Evolutionary conservation across 768 basidiomycete genomes (phyloP).

Genomic region (Lentinula sp.): DNA sequence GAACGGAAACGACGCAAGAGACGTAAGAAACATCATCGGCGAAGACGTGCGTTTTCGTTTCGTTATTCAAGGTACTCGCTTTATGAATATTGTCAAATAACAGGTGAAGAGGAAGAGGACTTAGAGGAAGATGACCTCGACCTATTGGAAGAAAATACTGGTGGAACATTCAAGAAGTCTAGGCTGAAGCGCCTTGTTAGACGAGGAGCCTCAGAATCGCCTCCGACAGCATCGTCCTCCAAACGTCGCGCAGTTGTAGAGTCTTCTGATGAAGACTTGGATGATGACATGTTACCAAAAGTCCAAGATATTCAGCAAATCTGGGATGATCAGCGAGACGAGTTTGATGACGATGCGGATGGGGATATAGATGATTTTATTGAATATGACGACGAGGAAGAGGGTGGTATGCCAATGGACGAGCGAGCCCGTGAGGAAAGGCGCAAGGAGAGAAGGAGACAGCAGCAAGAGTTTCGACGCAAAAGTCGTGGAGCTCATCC

Average conservation of each 20-base stretch:
- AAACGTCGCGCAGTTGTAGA: conserved; percentile 55
- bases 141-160: conserved; percentile 84
- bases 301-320: conserved; percentile 65
- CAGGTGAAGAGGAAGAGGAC: conserved; percentile 49
- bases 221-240: conserved; percentile 55
- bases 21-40: conserved; percentile 60
- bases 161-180: conserved; percentile 63
- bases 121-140: conserved; percentile 95
- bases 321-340: conserved; percentile 74
- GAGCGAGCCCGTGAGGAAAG: conserved; percentile 74
- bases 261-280: conserved; percentile 76
- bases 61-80: conserved; percentile 3
- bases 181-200: conserved; percentile 60
- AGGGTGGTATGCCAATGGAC: conserved; percentile 63
- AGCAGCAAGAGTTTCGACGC: conserved; percentile 64
- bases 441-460: conserved; percentile 57
- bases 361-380: conserved; percentile 74
- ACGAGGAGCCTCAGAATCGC: conserved; percentile 72
- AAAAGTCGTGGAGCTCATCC: conserved; percentile 58
- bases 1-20: conserved; percentile 57
- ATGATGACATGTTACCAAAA: conserved; percentile 47
- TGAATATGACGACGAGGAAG: conserved; percentile 77
- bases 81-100: conserved; percentile 6
- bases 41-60: conserved; percentile 32
- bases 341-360: conserved; percentile 69